A percentile compares a stretch with the other conserved stretches of the same genome.
Conservation (phyloP, 2,329 filamentous ascomycete species). For the Huntiella savannae region DNA sequence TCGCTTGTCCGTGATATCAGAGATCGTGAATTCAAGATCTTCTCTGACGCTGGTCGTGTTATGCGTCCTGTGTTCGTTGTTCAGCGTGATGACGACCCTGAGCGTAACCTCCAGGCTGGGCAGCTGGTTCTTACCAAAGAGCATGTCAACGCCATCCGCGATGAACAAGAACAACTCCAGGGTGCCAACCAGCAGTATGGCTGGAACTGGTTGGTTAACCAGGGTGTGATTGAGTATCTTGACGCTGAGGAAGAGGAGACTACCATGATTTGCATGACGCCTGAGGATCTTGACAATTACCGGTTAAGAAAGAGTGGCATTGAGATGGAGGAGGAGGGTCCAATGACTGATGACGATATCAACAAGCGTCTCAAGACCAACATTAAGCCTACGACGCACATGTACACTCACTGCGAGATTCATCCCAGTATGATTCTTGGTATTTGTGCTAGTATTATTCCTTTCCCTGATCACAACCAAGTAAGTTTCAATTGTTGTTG, state of each 20-base stretch:
- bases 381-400: slow-evolving; percentile 71
- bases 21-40: slow-evolving; percentile 95
- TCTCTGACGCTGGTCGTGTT: slow-evolving; percentile 89
- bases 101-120: slow-evolving; percentile 39
- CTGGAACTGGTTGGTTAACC: slow-evolving; percentile 70
- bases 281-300: slow-evolving; percentile 74
- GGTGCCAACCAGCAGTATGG: slow-evolving; percentile 48
- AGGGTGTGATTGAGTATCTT: slow-evolving; percentile 83
- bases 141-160: slow-evolving; percentile 55
- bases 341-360: slow-evolving; percentile 42
- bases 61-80: slow-evolving; percentile 88
- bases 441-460: slow-evolving; percentile 97
- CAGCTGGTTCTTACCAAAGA: slow-evolving; percentile 68
- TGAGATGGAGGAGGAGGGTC: slow-evolving; percentile 30
- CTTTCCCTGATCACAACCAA: slow-evolving; percentile 97
- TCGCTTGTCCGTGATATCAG: slow-evolving; percentile 91
- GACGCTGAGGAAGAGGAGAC: slow-evolving; percentile 98
- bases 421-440: slow-evolving; percentile 98
- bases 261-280: slow-evolving; percentile 98
- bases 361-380: slow-evolving; percentile 78
- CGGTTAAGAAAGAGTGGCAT: slow-evolving; percentile 50
- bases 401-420: slow-evolving; percentile 97
- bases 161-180: slow-evolving; percentile 49
- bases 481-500: slow-evolving; percentile 23
- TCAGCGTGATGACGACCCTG: slow-evolving; percentile 64